phyloP scores from a whole-genome alignment of 2,329 filamentous ascomycete species.

The Pseudogymnoascus sp. region DNA sequence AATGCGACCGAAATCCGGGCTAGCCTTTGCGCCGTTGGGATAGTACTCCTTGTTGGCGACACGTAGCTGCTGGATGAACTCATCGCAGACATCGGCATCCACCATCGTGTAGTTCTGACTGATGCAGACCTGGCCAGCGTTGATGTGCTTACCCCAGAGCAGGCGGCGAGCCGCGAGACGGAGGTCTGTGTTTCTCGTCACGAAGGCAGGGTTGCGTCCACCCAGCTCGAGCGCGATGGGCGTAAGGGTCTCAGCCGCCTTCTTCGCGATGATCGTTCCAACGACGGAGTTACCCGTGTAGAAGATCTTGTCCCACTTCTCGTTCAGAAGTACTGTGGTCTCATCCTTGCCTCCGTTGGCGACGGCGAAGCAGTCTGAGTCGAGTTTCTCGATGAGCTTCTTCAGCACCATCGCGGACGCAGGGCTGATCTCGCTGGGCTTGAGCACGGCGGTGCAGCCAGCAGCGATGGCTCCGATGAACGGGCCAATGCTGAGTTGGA shows the following conservation, averaged over 20 bases:
- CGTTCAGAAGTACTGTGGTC: slow-evolving; percentile 72
- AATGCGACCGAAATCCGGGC: slow-evolving; percentile 72
- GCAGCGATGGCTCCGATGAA: slow-evolving; percentile 86
- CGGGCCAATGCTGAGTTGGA: slow-evolving; percentile 72
- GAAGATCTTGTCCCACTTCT: slow-evolving; percentile 97
- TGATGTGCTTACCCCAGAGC: slow-evolving; percentile 81
- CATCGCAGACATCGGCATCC: slow-evolving; percentile 64
- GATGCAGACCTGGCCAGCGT: slow-evolving; percentile 87
- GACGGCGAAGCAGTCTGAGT: slow-evolving; percentile 67
- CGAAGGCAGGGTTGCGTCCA: slow-evolving; percentile 83
- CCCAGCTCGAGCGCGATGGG: slow-evolving; percentile 87
- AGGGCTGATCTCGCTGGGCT: slow-evolving; percentile 81
- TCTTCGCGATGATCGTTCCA: slow-evolving; percentile 81
- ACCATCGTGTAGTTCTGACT: slow-evolving; percentile 89
- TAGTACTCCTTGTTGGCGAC: slow-evolving; percentile 70
- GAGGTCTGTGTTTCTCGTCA: slow-evolving; percentile 77
- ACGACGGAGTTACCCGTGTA: slow-evolving; percentile 80
- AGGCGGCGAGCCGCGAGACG: slow-evolving; percentile 75
- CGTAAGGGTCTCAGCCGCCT: slow-evolving; percentile 82
- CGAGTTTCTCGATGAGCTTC: slow-evolving; percentile 72
- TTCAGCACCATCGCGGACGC: slow-evolving; percentile 71
- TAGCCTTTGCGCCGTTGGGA: slow-evolving; percentile 72
- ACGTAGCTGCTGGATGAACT: slow-evolving; percentile 70
- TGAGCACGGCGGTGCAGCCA: slow-evolving; percentile 83
- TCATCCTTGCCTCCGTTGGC: slow-evolving; percentile 78